Evolutionary conservation across 2,329 filamentous ascomycete genomes (phyloP).

Genomic region (Fusarium denticulatum): DNA sequence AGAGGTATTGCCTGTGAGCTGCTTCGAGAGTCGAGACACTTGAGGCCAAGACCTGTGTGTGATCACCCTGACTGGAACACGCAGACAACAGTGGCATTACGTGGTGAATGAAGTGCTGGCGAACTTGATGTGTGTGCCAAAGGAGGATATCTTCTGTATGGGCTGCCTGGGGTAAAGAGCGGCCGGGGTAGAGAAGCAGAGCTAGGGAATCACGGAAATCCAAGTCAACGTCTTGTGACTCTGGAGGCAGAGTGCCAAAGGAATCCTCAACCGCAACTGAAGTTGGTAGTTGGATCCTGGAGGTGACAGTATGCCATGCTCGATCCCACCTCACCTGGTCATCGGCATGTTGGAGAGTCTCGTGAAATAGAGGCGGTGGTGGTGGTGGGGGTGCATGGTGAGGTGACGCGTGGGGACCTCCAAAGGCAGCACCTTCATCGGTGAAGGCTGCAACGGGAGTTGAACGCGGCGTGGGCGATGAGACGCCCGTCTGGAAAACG

Average conservation of each 20-base stretch:
- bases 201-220: conserved; percentile 63
- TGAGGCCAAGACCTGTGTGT: conserved; percentile 59
- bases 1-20: conserved; percentile 66
- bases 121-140: conserved; percentile 71
- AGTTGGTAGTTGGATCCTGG: conserved; percentile 65
- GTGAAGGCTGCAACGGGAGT: conserved; percentile 49
- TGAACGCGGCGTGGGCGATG: conserved; percentile 58
- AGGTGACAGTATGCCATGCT: conserved; percentile 71
- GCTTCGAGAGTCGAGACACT: conserved; percentile 68
- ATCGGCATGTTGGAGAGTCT: conserved; percentile 43
- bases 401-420: conserved; percentile 48
- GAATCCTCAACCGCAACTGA: conserved; percentile 65
- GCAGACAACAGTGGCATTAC: conserved; percentile 65
- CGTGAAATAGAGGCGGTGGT: conserved; percentile 33
- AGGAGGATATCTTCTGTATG: conserved; percentile 66
- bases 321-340: conserved; percentile 69
- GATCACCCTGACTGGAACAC: conserved; percentile 55
- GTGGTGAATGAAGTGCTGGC: conserved; percentile 68
- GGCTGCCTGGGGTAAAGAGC: conserved; percentile 58
- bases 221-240: conserved; percentile 54
- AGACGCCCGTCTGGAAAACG: conserved; percentile 64
- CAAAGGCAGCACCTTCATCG: conserved; percentile 58
- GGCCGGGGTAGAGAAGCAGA: conserved; percentile 61
- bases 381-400: conserved; percentile 34
- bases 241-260: conserved; percentile 59